Conservation (phyloP, 2,329 filamentous ascomycete species). For the Purpureocillium lavendulum region DNA sequence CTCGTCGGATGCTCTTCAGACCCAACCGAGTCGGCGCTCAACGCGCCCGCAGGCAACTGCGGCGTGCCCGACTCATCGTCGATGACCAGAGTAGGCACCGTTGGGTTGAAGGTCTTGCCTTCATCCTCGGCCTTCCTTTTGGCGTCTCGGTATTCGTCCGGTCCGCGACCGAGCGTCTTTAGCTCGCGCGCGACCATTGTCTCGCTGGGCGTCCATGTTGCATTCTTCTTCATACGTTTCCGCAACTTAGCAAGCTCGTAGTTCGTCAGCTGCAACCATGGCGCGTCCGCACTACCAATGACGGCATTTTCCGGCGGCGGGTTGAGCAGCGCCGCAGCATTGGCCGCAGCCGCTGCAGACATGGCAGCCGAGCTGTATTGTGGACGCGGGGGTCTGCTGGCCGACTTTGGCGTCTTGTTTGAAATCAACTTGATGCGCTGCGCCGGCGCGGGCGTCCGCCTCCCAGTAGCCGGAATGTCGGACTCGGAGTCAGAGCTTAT, state of each 20-base stretch:
- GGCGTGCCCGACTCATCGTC: constrained; percentile 42
- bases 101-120: constrained; percentile 50
- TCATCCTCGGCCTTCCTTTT: constrained; percentile 58
- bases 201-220: constrained; percentile 74
- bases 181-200: constrained; percentile 80
- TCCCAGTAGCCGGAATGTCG: constrained; percentile 27
- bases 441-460: constrained; percentile 24
- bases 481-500: constrained; percentile 44
- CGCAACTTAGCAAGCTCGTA: constrained; percentile 61
- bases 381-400: constrained; percentile 28
- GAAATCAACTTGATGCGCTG: constrained; percentile 43
- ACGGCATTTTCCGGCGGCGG: constrained; percentile 53
- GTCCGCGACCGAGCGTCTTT: constrained; percentile 58
- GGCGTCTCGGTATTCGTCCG: constrained; percentile 52
- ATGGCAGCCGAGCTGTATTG: constrained; percentile 25
- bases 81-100: constrained; percentile 25
- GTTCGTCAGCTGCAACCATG: constrained; percentile 57
- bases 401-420: constrained; percentile 33
- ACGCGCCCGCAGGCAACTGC: constrained; percentile 50
- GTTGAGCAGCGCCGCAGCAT: constrained; percentile 36
- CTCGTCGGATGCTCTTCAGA: constrained; percentile 56
- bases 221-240: constrained; percentile 89
- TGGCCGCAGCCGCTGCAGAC: constrained; percentile 28
- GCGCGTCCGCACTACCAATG: constrained; percentile 49
- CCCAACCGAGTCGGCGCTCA: constrained; percentile 47